Base-by-base conservation (phyloP, 2,329 filamentous ascomycete species). In the Colletotrichum salicis region DNA sequence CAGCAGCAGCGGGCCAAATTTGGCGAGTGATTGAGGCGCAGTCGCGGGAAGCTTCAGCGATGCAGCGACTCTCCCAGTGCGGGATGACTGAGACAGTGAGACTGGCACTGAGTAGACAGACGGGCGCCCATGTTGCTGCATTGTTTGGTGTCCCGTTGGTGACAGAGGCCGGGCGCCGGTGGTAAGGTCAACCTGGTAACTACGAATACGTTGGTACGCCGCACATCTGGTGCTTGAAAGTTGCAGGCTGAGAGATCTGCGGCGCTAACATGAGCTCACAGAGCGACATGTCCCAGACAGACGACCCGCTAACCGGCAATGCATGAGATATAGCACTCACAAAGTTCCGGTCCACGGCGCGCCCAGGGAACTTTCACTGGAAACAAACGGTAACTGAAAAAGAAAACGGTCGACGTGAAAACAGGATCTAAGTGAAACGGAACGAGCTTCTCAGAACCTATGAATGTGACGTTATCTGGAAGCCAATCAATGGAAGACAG, bases 11-110 rank as follows among this genome's bases (percentile, higher is more conserved):
- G 22, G 45, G 45, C 22, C 65, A 35, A 59, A 37, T 22, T 63
- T 35, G 55, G 65, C 19, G 55, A 69, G 41, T 27, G 65, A 59
- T n/a, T 54, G 69, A 69, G 69, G 69, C 69, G 69, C 69, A 71
- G 69, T 52, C 59, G 65, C 22, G 59, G 69, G 59, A 69, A 69
- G 59, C 65, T 71, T 71, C 65, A 69, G 65, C 22, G 65, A 27
- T 71, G 65, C 65, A 69, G 69, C 55, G 35, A 24, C 33, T 65
- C 41, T 69, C 52, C 55, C n/a, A 59, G 52, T 41, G 66, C 59
- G 51, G 27, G 31, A 31, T 33, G 31, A 64, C 31, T 22, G 41
- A 48, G 41, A 48, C 19, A 8, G 22, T 54, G 27, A n/a, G 56
- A 55, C 13, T 56, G n/a, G 55, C 45, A 48, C 35, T 55, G 48